These are phyloP conservation scores for Gynandropsis gynandra DNA, from an alignment of 345 rosid species.

Conservation along the genomic window DNA sequence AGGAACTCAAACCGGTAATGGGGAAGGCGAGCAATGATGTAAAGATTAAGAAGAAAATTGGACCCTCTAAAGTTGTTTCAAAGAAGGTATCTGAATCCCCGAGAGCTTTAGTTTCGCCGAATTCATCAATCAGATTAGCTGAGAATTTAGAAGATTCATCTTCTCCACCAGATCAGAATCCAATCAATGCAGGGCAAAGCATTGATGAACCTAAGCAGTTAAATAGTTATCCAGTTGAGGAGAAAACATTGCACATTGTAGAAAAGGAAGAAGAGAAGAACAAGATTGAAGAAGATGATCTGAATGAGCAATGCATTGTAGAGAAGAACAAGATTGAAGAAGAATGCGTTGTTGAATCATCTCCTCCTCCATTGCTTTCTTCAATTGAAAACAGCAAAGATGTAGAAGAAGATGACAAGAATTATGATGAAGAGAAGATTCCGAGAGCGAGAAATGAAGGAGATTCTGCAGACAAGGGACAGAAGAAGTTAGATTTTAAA, in stretches of 20 bases:
- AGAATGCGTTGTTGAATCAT: conserved; percentile 27
- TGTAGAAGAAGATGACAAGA: conserved; percentile 35
- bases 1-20: conserved; percentile 11
- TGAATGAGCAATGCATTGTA: conserved; percentile 30
- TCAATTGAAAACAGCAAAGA: conserved; percentile 24
- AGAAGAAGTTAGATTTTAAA: conserved; percentile 51
- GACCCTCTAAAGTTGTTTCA: conserved; percentile 27
- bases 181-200: conserved; percentile 7
- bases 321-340: conserved; percentile 19
- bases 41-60: conserved; percentile 22
- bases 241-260: conserved; percentile 63
- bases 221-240: conserved; percentile 33
- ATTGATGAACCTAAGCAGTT: conserved; percentile 26
- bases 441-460: conserved; percentile 25
- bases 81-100: conserved; percentile 32
- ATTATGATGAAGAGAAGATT: conserved; percentile 30
- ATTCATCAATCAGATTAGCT: conserved; percentile 26
- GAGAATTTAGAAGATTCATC: conserved; percentile 35
- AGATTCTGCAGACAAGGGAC: conserved; percentile 32
- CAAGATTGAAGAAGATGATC: conserved; percentile 24
- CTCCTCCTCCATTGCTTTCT: conserved; percentile 18
- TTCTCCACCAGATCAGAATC: conserved; percentile 35
- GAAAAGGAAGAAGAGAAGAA: conserved; percentile 42
- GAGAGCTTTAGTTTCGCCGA: conserved; percentile 35
- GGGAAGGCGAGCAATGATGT: conserved; percentile 18